Evolutionary conservation across 805 yeast species (phyloP).

Genomic region (Candida anglica): DNA sequence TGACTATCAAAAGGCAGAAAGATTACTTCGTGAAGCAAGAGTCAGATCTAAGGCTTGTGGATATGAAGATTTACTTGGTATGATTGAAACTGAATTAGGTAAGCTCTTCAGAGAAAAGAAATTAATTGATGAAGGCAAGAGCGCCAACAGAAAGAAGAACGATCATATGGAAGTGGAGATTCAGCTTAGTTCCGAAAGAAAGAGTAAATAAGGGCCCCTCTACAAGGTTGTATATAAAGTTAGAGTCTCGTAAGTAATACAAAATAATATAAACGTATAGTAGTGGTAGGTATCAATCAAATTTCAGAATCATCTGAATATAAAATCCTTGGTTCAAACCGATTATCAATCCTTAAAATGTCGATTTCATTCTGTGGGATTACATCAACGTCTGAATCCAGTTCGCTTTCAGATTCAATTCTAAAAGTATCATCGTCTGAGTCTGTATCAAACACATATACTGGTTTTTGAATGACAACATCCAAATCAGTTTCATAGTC

Average conservation of each 20-base stretch:
- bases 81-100: slow-evolving; percentile 62
- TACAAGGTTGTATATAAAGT: too few species aligned
- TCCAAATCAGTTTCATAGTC: slow-evolving; percentile 1
- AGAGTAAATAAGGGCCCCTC: too few species aligned
- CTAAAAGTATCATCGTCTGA: slow-evolving; percentile 13
- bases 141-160: slow-evolving; percentile 3
- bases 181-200: too few species aligned
- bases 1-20: slow-evolving; percentile 53
- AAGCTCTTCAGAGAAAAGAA: slow-evolving; percentile 43
- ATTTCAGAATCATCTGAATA: too few species aligned
- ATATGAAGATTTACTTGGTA: slow-evolving; percentile 56
- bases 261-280: too few species aligned
- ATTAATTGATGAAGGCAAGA: slow-evolving; percentile 6
- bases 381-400: slow-evolving; percentile 4
- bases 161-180: slow-evolving; percentile 23
- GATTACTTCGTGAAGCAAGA: slow-evolving; percentile 63
- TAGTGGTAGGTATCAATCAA: too few species aligned
- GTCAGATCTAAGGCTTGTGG: slow-evolving; percentile 66
- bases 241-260: too few species aligned
- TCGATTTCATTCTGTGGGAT: slow-evolving; percentile 4
- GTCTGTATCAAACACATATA: slow-evolving; percentile 3
- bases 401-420: slow-evolving; percentile 11
- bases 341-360: slow-evolving; percentile 5
- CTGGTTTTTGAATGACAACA: neutral
- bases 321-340: slow-evolving; percentile 7